phyloP scores from a whole-genome alignment of 305 asterid species.

The Fraxinus greggii region DNA sequence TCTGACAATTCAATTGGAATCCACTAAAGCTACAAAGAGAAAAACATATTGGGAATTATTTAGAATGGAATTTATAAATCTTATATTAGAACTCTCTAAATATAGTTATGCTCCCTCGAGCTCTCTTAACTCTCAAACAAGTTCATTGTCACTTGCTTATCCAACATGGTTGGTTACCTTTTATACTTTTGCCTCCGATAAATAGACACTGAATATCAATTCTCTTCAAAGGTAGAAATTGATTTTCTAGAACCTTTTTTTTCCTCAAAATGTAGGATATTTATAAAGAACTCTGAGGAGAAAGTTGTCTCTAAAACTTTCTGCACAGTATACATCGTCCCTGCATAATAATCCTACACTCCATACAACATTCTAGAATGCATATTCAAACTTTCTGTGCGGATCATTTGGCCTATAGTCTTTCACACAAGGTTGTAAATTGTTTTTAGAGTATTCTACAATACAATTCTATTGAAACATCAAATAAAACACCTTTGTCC shows the following conservation, averaged over 20 bases:
- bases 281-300: neutral
- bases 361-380: neutral
- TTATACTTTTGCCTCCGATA: neutral
- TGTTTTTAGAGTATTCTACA: neutral
- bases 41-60: no score
- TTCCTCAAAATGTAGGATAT: neutral
- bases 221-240: neutral
- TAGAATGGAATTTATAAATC: neutral
- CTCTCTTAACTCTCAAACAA: neutral
- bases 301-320: neutral
- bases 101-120: neutral
- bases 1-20: neutral
- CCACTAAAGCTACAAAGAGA: neutral
- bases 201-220: neutral
- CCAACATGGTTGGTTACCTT: neutral
- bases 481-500: neutral
- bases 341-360: neutral
- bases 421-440: neutral
- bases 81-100: no score
- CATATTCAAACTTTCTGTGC: neutral
- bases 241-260: neutral
- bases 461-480: neutral
- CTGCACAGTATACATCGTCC: neutral
- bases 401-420: neutral
- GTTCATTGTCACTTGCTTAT: neutral